Percentiles rank a stretch among this genome's conserved stretches.
These are phyloP conservation scores for Metarhizium guizhouense DNA, from an alignment of 2,329 filamentous ascomycete species.

Conservation along the genomic window DNA sequence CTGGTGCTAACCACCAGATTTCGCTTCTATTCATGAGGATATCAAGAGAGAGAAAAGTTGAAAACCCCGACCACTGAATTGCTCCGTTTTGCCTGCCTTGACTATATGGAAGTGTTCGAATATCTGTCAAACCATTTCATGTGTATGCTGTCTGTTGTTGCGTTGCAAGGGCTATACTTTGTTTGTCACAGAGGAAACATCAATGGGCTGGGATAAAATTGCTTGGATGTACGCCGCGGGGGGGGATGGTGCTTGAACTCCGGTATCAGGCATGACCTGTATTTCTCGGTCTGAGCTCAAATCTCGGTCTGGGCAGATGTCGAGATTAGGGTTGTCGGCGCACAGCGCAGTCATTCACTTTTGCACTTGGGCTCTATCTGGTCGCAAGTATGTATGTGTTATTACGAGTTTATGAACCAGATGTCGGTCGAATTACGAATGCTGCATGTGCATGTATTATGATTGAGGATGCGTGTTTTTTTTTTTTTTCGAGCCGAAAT, in stretches of 20 bases:
- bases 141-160: neutral
- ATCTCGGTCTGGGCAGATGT: neutral
- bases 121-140: neutral
- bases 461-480: neutral
- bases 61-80: neutral
- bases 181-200: neutral
- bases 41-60: neutral
- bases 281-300: neutral
- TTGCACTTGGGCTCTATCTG: neutral
- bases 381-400: neutral
- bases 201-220: neutral
- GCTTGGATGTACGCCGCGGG: neutral
- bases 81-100: neutral
- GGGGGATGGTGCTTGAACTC: neutral
- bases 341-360: neutral
- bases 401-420: neutral
- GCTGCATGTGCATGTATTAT: neutral
- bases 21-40: neutral
- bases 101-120: neutral
- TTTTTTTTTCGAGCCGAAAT: neutral
- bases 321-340: neutral
- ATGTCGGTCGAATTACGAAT: neutral
- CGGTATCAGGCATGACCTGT: neutral
- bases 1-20: conserved; percentile 1
- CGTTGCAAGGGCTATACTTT: neutral